Evolutionary conservation across 1,284 basidiomycete genomes (phyloP).

Genomic region (Pseudozyma flocculosa): DNA sequence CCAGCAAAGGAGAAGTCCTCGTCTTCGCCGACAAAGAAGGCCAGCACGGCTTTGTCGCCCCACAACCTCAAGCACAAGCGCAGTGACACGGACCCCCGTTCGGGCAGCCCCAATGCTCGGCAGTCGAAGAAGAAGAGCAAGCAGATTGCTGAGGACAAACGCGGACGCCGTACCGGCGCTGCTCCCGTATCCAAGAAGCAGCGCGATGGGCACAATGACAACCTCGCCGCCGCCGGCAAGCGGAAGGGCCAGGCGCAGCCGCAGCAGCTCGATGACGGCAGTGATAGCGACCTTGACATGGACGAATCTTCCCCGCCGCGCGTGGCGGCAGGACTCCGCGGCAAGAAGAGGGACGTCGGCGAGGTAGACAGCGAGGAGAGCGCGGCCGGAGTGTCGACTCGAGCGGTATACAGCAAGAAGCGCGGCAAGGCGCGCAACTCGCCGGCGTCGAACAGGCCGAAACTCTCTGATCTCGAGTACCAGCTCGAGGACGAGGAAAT

Average conservation of each 20-base stretch:
- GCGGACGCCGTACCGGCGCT: background rate
- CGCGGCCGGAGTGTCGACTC: constrained; percentile 3
- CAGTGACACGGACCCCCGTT: background rate
- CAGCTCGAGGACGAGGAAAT: constrained; percentile 21
- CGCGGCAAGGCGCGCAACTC: constrained; percentile 9
- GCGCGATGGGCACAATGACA: no score
- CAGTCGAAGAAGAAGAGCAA: background rate
- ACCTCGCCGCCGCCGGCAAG: no score
- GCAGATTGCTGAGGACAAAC: background rate
- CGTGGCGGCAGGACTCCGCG: background rate
- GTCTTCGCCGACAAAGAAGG: no score
- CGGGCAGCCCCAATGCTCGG: background rate
- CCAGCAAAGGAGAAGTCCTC: no score
- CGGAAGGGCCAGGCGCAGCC: no score
- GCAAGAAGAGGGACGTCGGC: constrained; percentile 30
- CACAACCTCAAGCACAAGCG: no score
- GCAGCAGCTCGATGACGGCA: no score
- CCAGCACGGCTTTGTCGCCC: no score
- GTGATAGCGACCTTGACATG: no score
- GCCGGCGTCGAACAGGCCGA: constrained; percentile 13
- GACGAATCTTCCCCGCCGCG: no score
- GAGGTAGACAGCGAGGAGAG: constrained; percentile 14
- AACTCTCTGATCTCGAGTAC: constrained; percentile 9
- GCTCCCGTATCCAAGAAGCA: constrained; percentile 9
- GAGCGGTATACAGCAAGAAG: constrained; percentile 9